phyloP scores from a whole-genome alignment of 352 stramenopile genomes.

The Globisporangium radiosum region DNA sequence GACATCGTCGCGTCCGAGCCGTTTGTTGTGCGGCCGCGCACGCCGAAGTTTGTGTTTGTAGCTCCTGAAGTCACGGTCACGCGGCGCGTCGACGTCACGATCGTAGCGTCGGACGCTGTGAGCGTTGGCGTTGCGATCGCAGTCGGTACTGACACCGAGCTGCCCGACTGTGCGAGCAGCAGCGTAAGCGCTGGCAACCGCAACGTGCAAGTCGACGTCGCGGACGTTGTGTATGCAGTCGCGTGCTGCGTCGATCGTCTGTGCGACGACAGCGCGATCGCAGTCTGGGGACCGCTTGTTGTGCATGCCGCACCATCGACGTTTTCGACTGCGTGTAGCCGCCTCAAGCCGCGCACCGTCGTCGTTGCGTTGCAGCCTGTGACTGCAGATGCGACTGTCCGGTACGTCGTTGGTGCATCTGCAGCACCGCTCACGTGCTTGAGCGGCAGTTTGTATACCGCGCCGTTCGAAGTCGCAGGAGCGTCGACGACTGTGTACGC shows the following conservation, averaged over 20 bases:
- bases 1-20: slow-evolving; percentile 16
- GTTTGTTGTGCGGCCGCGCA: slow-evolving; percentile 29
- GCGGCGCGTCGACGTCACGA: slow-evolving; percentile 38
- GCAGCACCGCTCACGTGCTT: slow-evolving; percentile 20
- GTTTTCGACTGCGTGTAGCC: slow-evolving; percentile 24
- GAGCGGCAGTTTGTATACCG: slow-evolving; percentile 22
- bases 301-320: slow-evolving; percentile 23
- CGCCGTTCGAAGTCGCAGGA: slow-evolving; percentile 20
- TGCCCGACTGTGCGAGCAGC: slow-evolving; percentile 1
- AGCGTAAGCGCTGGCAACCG: slow-evolving; percentile 11
- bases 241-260: slow-evolving; percentile 36
- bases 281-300: slow-evolving; percentile 22
- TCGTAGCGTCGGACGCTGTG: slow-evolving; percentile 14
- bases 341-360: slow-evolving; percentile 25
- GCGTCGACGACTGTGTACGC: slow-evolving; percentile 24
- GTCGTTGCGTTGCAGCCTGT: slow-evolving; percentile 21
- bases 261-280: slow-evolving; percentile 21
- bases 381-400: slow-evolving; percentile 20
- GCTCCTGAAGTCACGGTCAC: slow-evolving; percentile 32
- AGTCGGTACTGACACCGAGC: slow-evolving; percentile 3
- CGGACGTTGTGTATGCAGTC: slow-evolving; percentile 36
- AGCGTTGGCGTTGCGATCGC: slow-evolving; percentile 24
- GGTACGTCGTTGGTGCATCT: slow-evolving; percentile 17
- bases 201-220: slow-evolving; percentile 23
- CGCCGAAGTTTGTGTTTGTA: slow-evolving; percentile 27